These are phyloP conservation scores for Juglanconis sp. DNA, from an alignment of 2,329 filamentous ascomycete species.

Conservation along the genomic window DNA sequence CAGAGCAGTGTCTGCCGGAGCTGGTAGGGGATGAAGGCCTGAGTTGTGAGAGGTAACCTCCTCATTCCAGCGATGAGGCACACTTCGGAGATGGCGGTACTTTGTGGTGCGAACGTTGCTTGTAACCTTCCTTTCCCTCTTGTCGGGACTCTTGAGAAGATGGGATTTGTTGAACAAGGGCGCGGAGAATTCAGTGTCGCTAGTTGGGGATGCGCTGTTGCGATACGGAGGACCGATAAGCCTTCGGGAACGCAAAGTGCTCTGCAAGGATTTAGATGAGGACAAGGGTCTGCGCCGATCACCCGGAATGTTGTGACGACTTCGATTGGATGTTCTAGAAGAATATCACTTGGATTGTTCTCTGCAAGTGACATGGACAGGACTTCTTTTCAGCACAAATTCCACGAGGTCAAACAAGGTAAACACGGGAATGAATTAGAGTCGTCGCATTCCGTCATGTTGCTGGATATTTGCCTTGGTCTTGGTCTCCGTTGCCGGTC, in stretches of 20 bases:
- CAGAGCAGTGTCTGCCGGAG: constrained; percentile 20
- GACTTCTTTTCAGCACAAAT: background rate
- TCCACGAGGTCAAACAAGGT: background rate
- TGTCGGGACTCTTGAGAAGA: background rate
- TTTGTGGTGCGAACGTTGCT: background rate
- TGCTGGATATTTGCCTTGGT: background rate
- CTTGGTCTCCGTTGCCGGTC: background rate
- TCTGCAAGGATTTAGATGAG: background rate
- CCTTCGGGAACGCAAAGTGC: constrained; percentile 6
- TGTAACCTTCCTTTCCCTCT: background rate
- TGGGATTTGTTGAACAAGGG: constrained; percentile 1
- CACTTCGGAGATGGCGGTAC: background rate
- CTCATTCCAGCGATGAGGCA: constrained; percentile 41
- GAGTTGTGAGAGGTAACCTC: constrained; percentile 35
- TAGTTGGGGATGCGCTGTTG: background rate
- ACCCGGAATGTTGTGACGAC: background rate
- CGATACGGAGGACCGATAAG: constrained; percentile 11
- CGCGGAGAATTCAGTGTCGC: background rate
- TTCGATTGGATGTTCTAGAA: background rate
- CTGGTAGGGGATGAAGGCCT: constrained; percentile 27
- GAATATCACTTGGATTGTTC: background rate
- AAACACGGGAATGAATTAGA: background rate
- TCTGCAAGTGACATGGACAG: no score
- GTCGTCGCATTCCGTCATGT: background rate
- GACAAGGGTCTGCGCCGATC: background rate